phyloP scores from a whole-genome alignment of 2,329 filamentous ascomycete genomes.

The Neonectria punicea region DNA sequence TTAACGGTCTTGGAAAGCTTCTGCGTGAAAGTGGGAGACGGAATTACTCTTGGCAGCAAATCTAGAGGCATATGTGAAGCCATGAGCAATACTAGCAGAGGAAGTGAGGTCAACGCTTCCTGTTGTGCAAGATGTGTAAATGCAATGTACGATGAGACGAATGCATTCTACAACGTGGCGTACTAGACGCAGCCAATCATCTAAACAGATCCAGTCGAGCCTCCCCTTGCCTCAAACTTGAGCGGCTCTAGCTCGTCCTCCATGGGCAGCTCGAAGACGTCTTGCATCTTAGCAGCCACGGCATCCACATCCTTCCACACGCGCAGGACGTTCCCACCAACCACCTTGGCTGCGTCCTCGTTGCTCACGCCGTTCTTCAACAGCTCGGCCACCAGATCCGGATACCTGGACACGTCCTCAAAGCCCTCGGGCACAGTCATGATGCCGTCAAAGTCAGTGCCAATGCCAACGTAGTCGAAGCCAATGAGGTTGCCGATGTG shows the following conservation, averaged over 20 bases:
- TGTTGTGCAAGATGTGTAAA: conserved; percentile 47
- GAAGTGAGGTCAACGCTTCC: conserved; percentile 22
- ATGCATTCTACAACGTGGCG: conserved; percentile 23
- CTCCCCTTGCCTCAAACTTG: conserved; percentile 23
- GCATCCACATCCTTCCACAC: conserved; percentile 85
- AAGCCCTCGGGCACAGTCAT: conserved; percentile 73
- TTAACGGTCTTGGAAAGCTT: not conserved
- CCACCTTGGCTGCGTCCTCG: conserved; percentile 77
- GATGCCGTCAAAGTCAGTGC: conserved; percentile 91
- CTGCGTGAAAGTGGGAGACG: not conserved
- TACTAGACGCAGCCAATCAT: conserved; percentile 4
- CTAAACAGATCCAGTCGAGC: conserved; percentile 12
- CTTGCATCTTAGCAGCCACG: conserved; percentile 74
- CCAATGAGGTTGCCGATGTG: conserved; percentile 87
- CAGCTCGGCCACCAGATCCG: conserved; percentile 79
- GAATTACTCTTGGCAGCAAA: not conserved
- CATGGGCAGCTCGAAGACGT: conserved; percentile 60
- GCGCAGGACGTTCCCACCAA: conserved; percentile 82
- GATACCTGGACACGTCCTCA: conserved; percentile 87
- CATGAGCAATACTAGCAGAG: conserved; percentile 12
- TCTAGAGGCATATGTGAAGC: conserved; percentile 11
- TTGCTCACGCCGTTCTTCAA: conserved; percentile 79
- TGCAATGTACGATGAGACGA: conserved; percentile 44
- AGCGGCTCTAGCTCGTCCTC: conserved; percentile 59
- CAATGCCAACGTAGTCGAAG: conserved; percentile 87